Evolutionary conservation across 192 early-diverging fungal species (phyloP).

Genomic region (Fimicolochytrium jonesii): DNA sequence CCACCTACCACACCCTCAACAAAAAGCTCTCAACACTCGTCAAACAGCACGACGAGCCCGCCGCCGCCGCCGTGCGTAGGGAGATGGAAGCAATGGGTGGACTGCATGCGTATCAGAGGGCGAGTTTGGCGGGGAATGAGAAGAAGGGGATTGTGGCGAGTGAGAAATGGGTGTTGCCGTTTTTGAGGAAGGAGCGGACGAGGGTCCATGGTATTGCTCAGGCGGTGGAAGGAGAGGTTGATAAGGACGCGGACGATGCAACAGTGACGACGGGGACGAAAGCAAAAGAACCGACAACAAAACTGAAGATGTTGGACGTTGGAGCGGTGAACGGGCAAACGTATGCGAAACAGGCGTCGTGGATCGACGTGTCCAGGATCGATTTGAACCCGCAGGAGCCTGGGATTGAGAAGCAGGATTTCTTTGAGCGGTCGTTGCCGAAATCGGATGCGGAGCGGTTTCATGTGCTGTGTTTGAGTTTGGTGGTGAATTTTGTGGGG

Average conservation of each 20-base stretch:
- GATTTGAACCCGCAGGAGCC: conserved; percentile 84
- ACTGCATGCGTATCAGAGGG: conserved; percentile 82
- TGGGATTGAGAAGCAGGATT: conserved; percentile 72
- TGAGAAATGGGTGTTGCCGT: conserved; percentile 68
- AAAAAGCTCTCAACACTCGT: conserved; percentile 63
- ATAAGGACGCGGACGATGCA: not conserved
- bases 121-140: conserved; percentile 79
- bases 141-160: conserved; percentile 75
- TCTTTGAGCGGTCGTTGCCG: conserved; percentile 65
- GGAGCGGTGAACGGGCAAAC: conserved; percentile 76
- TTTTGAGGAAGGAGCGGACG: conserved; percentile 30
- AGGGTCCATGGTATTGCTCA: not conserved
- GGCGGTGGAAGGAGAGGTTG: not conserved
- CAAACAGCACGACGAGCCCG: conserved; percentile 3
- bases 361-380: conserved; percentile 72
- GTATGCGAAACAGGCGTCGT: conserved; percentile 61
- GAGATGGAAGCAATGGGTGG: conserved; percentile 74
- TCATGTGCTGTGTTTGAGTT: conserved; percentile 72
- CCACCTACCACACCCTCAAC: conserved; percentile 74
- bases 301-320: conserved; percentile 72
- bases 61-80: conserved; percentile 1
- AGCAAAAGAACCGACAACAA: not conserved
- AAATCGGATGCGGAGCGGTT: conserved; percentile 44
- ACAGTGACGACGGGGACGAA: not conserved
- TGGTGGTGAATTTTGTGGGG: conserved; percentile 89